phyloP scores from a whole-genome alignment of 805 yeast species.

The Candida silvatica region DNA sequence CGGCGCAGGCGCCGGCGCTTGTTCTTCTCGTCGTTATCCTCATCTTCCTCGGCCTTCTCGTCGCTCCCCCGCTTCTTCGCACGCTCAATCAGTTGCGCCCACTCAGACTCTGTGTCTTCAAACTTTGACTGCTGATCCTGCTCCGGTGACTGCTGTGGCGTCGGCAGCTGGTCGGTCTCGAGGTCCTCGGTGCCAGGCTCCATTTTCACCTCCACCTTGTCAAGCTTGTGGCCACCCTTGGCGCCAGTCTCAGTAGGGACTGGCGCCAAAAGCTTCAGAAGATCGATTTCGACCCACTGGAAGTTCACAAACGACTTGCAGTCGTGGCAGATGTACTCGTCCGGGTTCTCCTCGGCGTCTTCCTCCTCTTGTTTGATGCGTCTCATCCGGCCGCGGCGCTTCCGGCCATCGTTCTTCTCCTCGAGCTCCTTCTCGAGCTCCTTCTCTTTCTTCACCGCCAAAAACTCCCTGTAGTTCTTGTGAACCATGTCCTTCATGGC shows the following conservation, averaged over 20 bases:
- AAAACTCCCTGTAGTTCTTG: slow-evolving; percentile 4
- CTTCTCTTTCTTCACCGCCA: slow-evolving; percentile 2
- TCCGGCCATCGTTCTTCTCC: background rate
- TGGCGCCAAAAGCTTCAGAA: slow-evolving; percentile 11
- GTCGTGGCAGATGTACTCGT: slow-evolving; percentile 37
- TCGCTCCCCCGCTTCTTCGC: too few relatives aligned
- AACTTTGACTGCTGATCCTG: slow-evolving; percentile 7
- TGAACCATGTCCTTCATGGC: slow-evolving; percentile 6
- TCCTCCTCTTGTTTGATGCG: slow-evolving; percentile 3
- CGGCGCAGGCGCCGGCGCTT: slow-evolving; percentile 23
- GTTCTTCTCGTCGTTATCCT: slow-evolving; percentile 15
- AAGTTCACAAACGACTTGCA: slow-evolving; percentile 42
- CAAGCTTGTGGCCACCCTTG: background rate
- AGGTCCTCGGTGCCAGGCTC: background rate
- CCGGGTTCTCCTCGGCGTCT: slow-evolving; percentile 10
- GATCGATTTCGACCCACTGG: slow-evolving; percentile 35
- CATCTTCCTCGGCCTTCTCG: slow-evolving; percentile 7
- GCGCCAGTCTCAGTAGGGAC: slow-evolving; percentile 3
- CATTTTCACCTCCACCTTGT: background rate
- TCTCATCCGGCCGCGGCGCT: background rate
- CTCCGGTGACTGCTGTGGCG: slow-evolving; percentile 23
- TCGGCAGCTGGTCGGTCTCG: slow-evolving; percentile 14
- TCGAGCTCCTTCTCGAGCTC: background rate
- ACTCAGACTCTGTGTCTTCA: slow-evolving; percentile 19
- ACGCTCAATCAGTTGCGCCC: slow-evolving; percentile 14